Percentiles rank a stretch among this genome's conserved stretches.
Evolutionary conservation across 2,329 filamentous ascomycete species (phyloP).

Genomic region (Colletotrichum lindemuthianum): DNA sequence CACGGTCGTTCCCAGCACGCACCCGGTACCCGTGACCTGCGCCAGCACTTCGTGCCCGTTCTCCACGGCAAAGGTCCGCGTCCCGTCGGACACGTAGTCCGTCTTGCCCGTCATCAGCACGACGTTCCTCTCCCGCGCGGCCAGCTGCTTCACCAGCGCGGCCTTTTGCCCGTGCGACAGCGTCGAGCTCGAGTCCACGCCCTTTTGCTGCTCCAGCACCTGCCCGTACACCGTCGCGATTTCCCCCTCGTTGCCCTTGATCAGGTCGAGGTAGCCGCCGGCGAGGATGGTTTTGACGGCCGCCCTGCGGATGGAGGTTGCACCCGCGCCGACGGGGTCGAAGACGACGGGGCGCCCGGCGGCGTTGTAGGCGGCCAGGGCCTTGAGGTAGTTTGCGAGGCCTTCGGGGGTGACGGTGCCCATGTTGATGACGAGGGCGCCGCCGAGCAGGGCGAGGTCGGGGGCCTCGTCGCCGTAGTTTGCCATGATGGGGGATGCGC

Average conservation of each 20-base stretch:
- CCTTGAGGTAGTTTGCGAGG: constrained; percentile 75
- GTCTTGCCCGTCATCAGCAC: constrained; percentile 84
- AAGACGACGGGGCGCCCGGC: constrained; percentile 80
- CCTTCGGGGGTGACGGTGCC: constrained; percentile 85
- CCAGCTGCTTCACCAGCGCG: constrained; percentile 71
- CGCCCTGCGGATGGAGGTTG: constrained; percentile 66
- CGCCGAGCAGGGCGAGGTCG: constrained; percentile 81
- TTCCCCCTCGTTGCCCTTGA: constrained; percentile 95
- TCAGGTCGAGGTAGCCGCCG: constrained; percentile 82
- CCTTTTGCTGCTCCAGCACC: constrained; percentile 70
- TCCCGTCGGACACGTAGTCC: constrained; percentile 83
- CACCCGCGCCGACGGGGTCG: constrained; percentile 78
- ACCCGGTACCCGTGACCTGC: constrained; percentile 82
- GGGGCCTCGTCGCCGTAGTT: constrained; percentile 84
- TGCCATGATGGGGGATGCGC: constrained; percentile 93
- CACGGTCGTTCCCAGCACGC: constrained; percentile 83
- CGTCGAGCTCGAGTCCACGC: constrained; percentile 80
- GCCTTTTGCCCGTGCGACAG: constrained; percentile 60
- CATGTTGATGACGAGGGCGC: constrained; percentile 92
- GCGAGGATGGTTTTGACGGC: constrained; percentile 78
- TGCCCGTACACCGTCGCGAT: constrained; percentile 77
- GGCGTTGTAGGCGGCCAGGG: constrained; percentile 83
- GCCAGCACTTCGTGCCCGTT: constrained; percentile 82
- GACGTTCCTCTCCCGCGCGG: constrained; percentile 73
- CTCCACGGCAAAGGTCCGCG: constrained; percentile 70